Evolutionary conservation across 2,329 filamentous ascomycete species (phyloP).

Genomic region (Penicillium sp.): DNA sequence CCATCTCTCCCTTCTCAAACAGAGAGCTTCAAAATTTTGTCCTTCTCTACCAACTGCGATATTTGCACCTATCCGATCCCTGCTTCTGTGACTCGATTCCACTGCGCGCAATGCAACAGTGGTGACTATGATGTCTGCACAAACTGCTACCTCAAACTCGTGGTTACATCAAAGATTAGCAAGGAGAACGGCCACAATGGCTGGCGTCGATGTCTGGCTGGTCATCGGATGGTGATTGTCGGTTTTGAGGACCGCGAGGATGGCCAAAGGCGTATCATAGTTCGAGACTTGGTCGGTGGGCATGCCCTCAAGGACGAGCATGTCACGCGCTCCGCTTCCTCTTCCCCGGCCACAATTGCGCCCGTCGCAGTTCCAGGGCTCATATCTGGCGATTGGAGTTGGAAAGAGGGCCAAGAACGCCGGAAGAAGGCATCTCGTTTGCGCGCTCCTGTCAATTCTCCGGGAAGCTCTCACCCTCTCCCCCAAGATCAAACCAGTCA

Average conservation of each 20-base stretch:
- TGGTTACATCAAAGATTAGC: conserved; percentile 59
- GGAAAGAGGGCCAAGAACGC: conserved; percentile 39
- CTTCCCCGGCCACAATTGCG: conserved; percentile 10
- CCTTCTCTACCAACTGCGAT: conserved; percentile 71
- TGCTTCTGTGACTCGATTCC: conserved; percentile 63
- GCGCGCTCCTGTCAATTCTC: conserved; percentile 15
- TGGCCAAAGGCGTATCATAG: conserved; percentile 61
- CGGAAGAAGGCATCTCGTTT: conserved; percentile 36
- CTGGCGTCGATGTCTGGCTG: conserved; percentile 74
- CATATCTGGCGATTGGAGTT: conserved; percentile 37
- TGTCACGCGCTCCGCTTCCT: conserved; percentile 26
- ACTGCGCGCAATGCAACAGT: conserved; percentile 69
- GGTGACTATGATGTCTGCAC: conserved; percentile 87
- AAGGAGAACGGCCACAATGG: conserved; percentile 70
- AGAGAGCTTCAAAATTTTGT: conserved; percentile 59
- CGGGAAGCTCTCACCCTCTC: conserved; percentile 3
- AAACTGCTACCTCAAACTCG: conserved; percentile 66
- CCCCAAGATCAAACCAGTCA: conserved; percentile 14
- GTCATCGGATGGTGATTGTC: conserved; percentile 78
- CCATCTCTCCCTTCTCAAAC: conserved; percentile 34
- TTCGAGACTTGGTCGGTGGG: conserved; percentile 72
- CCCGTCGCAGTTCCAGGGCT: conserved; percentile 30
- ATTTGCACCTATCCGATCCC: conserved; percentile 68
- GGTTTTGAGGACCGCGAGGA: conserved; percentile 65
- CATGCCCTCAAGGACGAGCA: conserved; percentile 59